Conservation (phyloP, 768 basidiomycete genomes). For the Serendipita sp. region DNA sequence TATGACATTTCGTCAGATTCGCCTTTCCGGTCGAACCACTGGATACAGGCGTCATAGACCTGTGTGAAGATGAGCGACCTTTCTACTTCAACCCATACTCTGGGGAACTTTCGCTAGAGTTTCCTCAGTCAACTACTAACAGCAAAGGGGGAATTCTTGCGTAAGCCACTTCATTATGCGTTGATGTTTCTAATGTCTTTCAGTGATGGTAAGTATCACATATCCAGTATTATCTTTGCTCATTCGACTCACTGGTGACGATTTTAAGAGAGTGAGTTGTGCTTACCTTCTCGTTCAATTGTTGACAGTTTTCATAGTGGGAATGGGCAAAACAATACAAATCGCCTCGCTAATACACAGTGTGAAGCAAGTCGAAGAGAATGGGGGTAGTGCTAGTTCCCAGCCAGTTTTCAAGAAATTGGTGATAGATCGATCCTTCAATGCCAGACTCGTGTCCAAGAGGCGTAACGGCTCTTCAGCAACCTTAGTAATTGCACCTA, state of each 20-base stretch:
- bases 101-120: slow-evolving; percentile 70
- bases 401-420: slow-evolving; percentile 33
- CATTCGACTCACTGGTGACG: not conserved
- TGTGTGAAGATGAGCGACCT: slow-evolving; percentile 57
- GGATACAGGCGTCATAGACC: slow-evolving; percentile 46
- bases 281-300: not conserved
- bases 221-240: slow-evolving; percentile 1
- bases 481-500: slow-evolving; percentile 84
- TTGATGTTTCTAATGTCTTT: not conserved
- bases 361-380: slow-evolving; percentile 21
- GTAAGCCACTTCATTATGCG: slow-evolving; percentile 27
- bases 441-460: slow-evolving; percentile 22
- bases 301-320: slow-evolving; percentile 37
- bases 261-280: slow-evolving; percentile 33
- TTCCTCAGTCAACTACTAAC: slow-evolving; percentile 63
- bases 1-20: slow-evolving; percentile 33
- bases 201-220: slow-evolving; percentile 25
- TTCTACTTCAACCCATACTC: slow-evolving; percentile 90
- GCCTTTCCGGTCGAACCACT: slow-evolving; percentile 45
- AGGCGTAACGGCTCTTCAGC: slow-evolving; percentile 29
- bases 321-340: slow-evolving; percentile 95
- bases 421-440: slow-evolving; percentile 47
- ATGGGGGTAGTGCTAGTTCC: slow-evolving; percentile 15
- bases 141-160: slow-evolving; percentile 83
- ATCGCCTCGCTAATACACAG: slow-evolving; percentile 76